phyloP scores from a whole-genome alignment of 176 grass and related monocot genomes.

The Hsuehochloa calcarea region DNA sequence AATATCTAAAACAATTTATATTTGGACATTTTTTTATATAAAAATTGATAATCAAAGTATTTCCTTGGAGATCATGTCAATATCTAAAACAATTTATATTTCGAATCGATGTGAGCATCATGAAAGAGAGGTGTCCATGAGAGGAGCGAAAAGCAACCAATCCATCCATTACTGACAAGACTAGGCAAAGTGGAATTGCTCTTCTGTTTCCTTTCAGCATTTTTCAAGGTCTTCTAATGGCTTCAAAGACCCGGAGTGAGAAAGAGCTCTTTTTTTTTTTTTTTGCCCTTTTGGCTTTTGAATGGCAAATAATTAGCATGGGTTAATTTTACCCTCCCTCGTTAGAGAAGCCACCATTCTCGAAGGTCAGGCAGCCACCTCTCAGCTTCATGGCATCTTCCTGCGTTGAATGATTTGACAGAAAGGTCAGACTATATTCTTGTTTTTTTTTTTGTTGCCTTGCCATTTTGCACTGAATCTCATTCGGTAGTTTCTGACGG shows the following conservation, averaged over 20 bases:
- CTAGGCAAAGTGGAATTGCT: constrained; percentile 48
- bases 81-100: no score
- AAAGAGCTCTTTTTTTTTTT: neutral
- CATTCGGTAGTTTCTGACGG: neutral
- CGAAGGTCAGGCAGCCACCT: neutral
- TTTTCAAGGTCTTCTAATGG: constrained; percentile 2
- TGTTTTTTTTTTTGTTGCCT: neutral
- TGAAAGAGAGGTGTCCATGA: constrained; percentile 11
- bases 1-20: no score
- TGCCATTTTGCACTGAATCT: neutral
- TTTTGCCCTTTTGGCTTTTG: neutral
- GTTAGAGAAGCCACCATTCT: constrained; percentile 8
- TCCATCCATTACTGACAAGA: constrained; percentile 9
- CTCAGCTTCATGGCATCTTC: neutral
- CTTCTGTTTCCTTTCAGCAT: neutral
- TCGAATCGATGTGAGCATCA: neutral
- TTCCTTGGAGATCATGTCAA: no score
- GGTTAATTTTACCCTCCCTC: neutral
- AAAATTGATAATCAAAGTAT: no score
- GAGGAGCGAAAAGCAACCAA: neutral
- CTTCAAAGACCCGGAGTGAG: constrained; percentile 2
- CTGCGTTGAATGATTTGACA: neutral
- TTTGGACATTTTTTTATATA: no score
- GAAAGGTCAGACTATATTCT: neutral
- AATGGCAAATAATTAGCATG: neutral